Evolutionary conservation across 2,329 filamentous ascomycete species (phyloP), one percentile per base, ranked within the genome.

Genomic region (Colletotrichum sp.): DNA sequence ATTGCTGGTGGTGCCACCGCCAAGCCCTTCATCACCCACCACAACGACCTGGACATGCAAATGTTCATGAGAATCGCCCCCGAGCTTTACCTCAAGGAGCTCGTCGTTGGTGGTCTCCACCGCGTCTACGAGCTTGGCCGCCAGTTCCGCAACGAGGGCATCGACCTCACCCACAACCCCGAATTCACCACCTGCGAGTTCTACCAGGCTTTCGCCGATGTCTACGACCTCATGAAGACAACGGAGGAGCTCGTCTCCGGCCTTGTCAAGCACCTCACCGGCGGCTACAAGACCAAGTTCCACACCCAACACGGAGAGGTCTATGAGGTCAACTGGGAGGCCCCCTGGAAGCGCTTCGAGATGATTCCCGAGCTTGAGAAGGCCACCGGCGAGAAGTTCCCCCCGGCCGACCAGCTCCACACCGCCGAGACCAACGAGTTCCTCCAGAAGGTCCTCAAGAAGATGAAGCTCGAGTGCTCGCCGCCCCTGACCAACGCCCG

Each of bases 171-270:
- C 9, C 97, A 99, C 90, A 99, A 99, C 89, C 97, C 95, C 52
- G 97, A 99, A 85, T 99, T 99, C 89, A 99, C 97, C 59, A 98
- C 95, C 30, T 95, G 95, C 85, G 97, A 99, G 86, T 99, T 99
- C 88, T 99, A 99, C 87, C 93, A 95, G 91, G 96, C 97, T 5
- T 99, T 96, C 80, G 94, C 94, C 72, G 96, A 98, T 85, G 92
- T 98, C 80, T 95, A 98, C 85, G 95, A 98, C 82, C 88, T 98
- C 75, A 95, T 98, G 94, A 88, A 94, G 76, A 91, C 95, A 82
- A 99, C 97, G 3, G 97, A 99, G 86, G 96, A 98, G 83, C 93
- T 99, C 34, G 94, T 99, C 63, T 96, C 95, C 36, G 92, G 94
- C 55, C 90, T 99, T 8, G 96, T 98, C 83, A 96, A 98, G 91